Conservation (phyloP, 495 filamentous ascomycete genomes). For the Aspergillus homomorphus region DNA sequence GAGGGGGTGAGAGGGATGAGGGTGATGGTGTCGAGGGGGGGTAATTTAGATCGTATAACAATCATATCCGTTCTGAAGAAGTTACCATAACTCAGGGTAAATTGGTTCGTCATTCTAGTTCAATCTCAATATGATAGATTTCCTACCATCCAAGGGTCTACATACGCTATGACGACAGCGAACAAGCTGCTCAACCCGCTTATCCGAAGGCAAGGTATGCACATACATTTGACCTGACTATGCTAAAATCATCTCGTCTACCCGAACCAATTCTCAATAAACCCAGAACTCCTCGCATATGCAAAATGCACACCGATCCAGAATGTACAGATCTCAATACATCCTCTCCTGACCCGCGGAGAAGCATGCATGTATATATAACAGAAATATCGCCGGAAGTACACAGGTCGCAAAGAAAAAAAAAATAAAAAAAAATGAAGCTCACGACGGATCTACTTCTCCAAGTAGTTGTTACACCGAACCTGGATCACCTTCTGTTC, state of each 20-base stretch:
- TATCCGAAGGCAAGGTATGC: neutral
- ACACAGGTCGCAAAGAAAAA: neutral
- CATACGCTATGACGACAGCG: too few relatives aligned
- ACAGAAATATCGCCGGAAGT: conserved; percentile 2
- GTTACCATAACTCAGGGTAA: too few relatives aligned
- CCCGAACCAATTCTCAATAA: neutral
- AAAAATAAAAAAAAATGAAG: neutral
- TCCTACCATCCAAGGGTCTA: too few relatives aligned
- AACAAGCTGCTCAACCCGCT: too few relatives aligned
- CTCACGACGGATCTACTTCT: conserved; percentile 8
- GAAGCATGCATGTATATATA: neutral
- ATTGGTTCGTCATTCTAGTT: too few relatives aligned
- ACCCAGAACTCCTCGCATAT: neutral
- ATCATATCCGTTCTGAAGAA: too few relatives aligned
- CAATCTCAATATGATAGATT: too few relatives aligned
- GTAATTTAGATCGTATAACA: too few relatives aligned
- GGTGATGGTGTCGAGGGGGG: neutral
- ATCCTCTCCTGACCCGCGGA: neutral
- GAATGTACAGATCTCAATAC: neutral
- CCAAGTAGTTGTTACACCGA: conserved; percentile 28
- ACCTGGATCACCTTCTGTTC: conserved; percentile 39
- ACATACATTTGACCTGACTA: neutral
- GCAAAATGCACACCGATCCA: neutral
- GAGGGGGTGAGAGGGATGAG: conserved; percentile 9
- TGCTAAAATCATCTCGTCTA: neutral